Percentiles rank a stretch among this genome's conserved stretches.
Conservation (phyloP, 2,329 filamentous ascomycete species). For the Aureobasidium sp. region DNA sequence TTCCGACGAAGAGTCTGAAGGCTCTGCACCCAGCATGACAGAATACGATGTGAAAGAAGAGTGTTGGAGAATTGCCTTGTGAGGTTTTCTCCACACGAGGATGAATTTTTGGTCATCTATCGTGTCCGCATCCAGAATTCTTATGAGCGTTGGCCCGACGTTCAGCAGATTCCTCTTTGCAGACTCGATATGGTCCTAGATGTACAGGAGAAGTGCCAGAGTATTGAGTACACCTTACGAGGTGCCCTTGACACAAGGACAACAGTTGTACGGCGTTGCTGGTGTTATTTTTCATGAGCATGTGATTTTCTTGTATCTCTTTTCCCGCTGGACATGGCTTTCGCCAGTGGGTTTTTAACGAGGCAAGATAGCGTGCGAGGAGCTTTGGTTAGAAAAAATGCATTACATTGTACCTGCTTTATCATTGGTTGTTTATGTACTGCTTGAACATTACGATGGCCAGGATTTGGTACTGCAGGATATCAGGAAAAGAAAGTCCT, state of each 20-base stretch:
- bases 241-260: not conserved
- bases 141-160: conserved; percentile 3
- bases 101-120: not conserved
- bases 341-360: not conserved
- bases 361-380: not conserved
- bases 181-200: not conserved
- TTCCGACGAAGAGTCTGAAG: not conserved
- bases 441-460: not conserved
- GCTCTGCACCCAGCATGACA: not conserved
- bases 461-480: not conserved
- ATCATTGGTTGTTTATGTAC: not conserved
- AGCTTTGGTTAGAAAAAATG: not conserved
- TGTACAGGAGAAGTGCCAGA: not conserved
- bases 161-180: not conserved
- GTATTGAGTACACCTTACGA: not conserved
- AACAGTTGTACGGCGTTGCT: not conserved
- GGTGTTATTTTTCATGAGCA: not conserved
- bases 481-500: not conserved
- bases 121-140: conserved; percentile 2
- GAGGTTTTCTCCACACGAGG: not conserved
- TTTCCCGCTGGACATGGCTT: not conserved
- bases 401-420: not conserved
- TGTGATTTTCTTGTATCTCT: conserved; percentile 1
- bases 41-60: conserved; percentile 1
- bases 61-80: not conserved